These are phyloP conservation scores for Calonectria multiphialidica DNA, from an alignment of 2,329 filamentous ascomycete genomes.

Conservation along the genomic window DNA sequence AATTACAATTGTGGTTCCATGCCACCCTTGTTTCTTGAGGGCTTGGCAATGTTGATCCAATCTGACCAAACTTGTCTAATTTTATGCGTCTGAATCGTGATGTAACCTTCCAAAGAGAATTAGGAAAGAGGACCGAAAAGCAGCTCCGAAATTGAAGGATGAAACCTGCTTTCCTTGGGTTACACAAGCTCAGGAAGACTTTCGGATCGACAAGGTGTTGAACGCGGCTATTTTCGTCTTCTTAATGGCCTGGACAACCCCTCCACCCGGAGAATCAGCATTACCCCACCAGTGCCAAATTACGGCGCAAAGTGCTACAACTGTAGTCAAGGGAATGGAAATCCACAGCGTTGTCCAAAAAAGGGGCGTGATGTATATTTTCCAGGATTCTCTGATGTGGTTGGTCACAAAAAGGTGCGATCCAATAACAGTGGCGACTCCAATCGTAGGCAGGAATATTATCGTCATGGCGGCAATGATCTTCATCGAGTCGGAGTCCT, in stretches of 20 bases:
- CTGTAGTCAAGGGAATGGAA: conserved; percentile 44
- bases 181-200: neutral
- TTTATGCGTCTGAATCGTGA: neutral
- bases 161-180: too few relatives aligned
- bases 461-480: conserved; percentile 53
- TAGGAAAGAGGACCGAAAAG: neutral
- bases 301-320: conserved; percentile 38
- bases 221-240: conserved; percentile 36
- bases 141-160: neutral
- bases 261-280: conserved; percentile 33
- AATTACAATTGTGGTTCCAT: conserved; percentile 1
- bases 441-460: conserved; percentile 52
- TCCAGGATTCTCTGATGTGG: conserved; percentile 35
- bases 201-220: conserved; percentile 25
- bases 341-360: conserved; percentile 48
- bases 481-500: conserved; percentile 52
- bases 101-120: neutral
- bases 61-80: neutral
- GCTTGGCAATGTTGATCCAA: neutral
- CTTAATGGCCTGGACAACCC: conserved; percentile 36
- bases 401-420: conserved; percentile 44
- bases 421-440: conserved; percentile 48
- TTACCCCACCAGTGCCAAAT: conserved; percentile 48
- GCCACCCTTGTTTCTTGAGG: neutral
- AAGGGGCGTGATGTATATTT: conserved; percentile 39